These are phyloP conservation scores for Trametes cinnabarina DNA, from an alignment of 768 basidiomycete genomes.

Conservation along the genomic window DNA sequence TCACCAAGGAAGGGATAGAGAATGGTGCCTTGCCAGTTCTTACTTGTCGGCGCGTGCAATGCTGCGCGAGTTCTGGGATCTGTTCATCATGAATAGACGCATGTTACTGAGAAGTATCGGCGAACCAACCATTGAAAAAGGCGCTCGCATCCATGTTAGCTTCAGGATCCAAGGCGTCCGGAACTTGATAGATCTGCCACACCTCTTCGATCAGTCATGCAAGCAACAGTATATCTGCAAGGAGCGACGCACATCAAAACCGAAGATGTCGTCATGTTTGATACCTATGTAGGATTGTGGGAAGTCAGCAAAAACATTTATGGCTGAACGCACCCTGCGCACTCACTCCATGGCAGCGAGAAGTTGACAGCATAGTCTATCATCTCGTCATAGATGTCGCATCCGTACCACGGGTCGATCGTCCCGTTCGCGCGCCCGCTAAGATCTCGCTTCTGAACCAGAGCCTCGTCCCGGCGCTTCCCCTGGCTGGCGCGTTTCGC, in stretches of 20 bases:
- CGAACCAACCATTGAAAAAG: slow-evolving; percentile 59
- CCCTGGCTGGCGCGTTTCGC: background rate
- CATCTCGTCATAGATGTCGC: slow-evolving; percentile 61
- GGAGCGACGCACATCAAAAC: slow-evolving; percentile 14
- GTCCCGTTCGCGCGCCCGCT: slow-evolving; percentile 49
- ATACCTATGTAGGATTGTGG: background rate
- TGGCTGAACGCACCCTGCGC: background rate
- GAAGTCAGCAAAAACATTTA: background rate
- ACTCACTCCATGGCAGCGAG: slow-evolving; percentile 57
- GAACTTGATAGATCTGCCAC: slow-evolving; percentile 27
- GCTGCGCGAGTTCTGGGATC: slow-evolving; percentile 56
- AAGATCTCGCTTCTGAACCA: slow-evolving; percentile 49
- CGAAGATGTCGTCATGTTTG: background rate
- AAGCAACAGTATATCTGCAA: background rate
- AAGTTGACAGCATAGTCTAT: slow-evolving; percentile 72
- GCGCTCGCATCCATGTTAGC: slow-evolving; percentile 47
- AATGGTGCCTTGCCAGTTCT: slow-evolving; percentile 37
- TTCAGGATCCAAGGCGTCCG: slow-evolving; percentile 44
- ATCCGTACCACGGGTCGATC: slow-evolving; percentile 40
- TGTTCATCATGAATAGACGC: slow-evolving; percentile 22
- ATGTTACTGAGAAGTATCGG: background rate
- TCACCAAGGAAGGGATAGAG: slow-evolving; percentile 34
- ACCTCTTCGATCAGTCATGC: too few relatives aligned
- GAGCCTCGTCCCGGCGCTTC: slow-evolving; percentile 23
- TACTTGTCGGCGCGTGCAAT: slow-evolving; percentile 66